phyloP scores from a whole-genome alignment of 2,329 filamentous ascomycete species.

The Paraconiothyrium brasiliense region DNA sequence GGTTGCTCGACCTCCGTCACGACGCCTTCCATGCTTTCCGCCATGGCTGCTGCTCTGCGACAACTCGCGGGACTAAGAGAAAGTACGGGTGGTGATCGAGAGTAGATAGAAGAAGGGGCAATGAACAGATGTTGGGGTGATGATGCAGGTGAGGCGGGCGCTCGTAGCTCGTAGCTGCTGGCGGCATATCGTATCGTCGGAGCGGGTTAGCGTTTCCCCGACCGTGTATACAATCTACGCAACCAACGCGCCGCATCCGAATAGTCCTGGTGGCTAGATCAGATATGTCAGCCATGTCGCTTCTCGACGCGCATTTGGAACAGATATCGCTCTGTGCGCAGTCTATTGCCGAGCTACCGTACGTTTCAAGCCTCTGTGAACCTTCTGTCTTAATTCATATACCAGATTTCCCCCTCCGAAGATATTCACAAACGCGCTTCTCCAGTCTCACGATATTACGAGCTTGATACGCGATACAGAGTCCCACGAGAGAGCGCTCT shows the following conservation, averaged over 20 bases:
- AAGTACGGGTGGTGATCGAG: slow-evolving; percentile 26
- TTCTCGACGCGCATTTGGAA: slow-evolving; percentile 60
- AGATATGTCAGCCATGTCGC: slow-evolving; percentile 46
- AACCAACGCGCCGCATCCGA: slow-evolving; percentile 17
- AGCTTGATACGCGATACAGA: slow-evolving; percentile 95
- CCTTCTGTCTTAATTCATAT: slow-evolving; percentile 27
- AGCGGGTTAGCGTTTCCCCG: slow-evolving; percentile 5
- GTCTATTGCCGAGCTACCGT: slow-evolving; percentile 59
- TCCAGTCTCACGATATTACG: slow-evolving; percentile 90
- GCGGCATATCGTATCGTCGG: slow-evolving; percentile 7
- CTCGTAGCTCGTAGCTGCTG: slow-evolving; percentile 18
- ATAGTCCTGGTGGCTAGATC: background rate
- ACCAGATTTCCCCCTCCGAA: slow-evolving; percentile 86
- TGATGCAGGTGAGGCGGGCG: slow-evolving; percentile 29
- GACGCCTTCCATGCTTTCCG: slow-evolving; percentile 62
- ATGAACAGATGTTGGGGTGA: slow-evolving; percentile 30
- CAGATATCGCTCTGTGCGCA: slow-evolving; percentile 60
- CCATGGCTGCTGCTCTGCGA: slow-evolving; percentile 50
- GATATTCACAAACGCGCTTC: slow-evolving; percentile 92
- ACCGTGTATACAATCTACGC: slow-evolving; percentile 26
- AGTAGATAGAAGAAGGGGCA: slow-evolving; percentile 20
- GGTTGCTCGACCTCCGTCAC: slow-evolving; percentile 53
- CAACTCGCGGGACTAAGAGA: slow-evolving; percentile 20
- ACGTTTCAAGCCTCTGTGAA: slow-evolving; percentile 22
- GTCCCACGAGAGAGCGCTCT: slow-evolving; percentile 90